Base-by-base conservation (phyloP, 495 filamentous ascomycete genomes). In the Aspergillus taichungensis region DNA sequence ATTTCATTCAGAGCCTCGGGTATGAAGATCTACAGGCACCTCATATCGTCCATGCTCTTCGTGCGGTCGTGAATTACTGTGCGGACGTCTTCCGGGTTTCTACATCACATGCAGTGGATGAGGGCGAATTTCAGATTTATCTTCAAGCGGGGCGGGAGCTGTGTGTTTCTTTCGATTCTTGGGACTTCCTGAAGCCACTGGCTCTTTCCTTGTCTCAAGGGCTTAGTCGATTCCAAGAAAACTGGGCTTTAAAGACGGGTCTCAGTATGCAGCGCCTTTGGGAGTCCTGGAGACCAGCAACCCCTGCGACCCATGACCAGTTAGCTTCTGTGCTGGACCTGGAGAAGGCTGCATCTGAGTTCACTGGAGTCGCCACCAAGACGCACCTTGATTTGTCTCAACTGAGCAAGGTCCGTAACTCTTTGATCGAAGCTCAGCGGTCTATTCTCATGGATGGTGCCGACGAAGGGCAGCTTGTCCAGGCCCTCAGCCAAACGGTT, bases 201-300 rank as follows among this genome's bases (percentile, higher is more conserved):
- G 65, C 64, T 42, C 28, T 53, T 6, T 45, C 63, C 6, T 53
- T 75, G 5, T 63, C 64, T 8, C 53, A 56, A 29, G 66, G 67
- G 3, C 63, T 81, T 27, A 47, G 61, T 35, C 57, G 53, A 4
- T 77, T 82, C 56, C 63, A 71, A 40, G 63, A 62, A 40, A 62
- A 61, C 4, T 75, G 69, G 70, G 77, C 81, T 36, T 65, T 92
- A 6, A 77, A 69, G 0, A 90, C 80, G 3, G 90, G 90, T 2
- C 72, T 88, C 12, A 82, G 79, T 49, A 95, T 97, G 87, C 87
- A 95, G 57, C 64, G 62, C 24, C 71, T 97, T 1, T 98, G 92
- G 92, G 73, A 74, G 32, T 50, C 63, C 0, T 78, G 91, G 52
- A 75, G 80, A 52, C 88, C 89, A 9, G 65, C 71, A 6, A 79